Evolutionary conservation across 2,329 filamentous ascomycete genomes (phyloP).

Genomic region (Penicillium sp.): DNA sequence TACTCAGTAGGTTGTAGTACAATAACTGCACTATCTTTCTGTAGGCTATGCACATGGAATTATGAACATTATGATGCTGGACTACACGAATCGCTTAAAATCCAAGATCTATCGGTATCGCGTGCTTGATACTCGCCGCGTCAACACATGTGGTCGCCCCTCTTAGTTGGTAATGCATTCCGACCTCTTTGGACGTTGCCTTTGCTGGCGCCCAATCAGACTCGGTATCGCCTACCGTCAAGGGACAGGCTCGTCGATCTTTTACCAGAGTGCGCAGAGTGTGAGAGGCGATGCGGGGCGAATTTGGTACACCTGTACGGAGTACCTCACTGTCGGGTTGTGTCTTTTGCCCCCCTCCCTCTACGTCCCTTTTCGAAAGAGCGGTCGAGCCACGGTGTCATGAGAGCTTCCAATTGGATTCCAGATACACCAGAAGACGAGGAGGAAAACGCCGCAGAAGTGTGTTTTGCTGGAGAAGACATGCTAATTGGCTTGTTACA

Average conservation of each 20-base stretch:
- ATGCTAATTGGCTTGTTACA: neutral
- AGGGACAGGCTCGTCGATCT: conserved; percentile 17
- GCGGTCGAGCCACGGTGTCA: conserved; percentile 13
- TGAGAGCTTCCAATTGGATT: neutral
- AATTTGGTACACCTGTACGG: neutral
- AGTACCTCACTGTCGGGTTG: conserved; percentile 2
- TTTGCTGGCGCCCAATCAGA: conserved; percentile 9
- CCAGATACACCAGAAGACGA: neutral
- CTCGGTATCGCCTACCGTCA: neutral
- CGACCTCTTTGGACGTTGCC: conserved; percentile 12
- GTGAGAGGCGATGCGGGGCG: conserved; percentile 15
- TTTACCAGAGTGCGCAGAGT: conserved; percentile 11
- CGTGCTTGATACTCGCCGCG: conserved; percentile 19
- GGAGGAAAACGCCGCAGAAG: neutral
- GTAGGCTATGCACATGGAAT: neutral
- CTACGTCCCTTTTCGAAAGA: neutral
- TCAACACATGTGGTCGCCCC: conserved; percentile 15
- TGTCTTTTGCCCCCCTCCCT: neutral
- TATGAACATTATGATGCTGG: neutral
- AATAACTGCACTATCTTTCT: too few relatives aligned
- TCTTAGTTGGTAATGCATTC: conserved; percentile 13
- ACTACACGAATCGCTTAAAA: neutral
- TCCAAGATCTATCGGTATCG: conserved; percentile 18
- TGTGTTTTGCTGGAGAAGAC: neutral
- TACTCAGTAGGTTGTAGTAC: too few relatives aligned